Conservation (phyloP, 2,329 filamentous ascomycete species). For the Tolypocladium amazonense region DNA sequence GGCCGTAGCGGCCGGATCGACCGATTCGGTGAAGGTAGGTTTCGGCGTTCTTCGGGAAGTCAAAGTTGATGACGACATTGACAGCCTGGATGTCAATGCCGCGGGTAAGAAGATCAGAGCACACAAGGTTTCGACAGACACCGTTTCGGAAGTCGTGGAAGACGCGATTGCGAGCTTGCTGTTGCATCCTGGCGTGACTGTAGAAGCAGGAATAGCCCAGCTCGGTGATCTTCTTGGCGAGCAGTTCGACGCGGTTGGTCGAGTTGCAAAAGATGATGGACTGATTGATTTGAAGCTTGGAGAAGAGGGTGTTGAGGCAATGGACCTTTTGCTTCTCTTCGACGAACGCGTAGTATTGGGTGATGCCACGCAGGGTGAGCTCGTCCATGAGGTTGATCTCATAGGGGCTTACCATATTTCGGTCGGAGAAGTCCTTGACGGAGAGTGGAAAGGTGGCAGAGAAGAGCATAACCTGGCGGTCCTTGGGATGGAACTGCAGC, state of each 20-base stretch:
- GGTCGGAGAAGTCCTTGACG: slow-evolving; percentile 96
- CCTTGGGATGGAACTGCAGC: slow-evolving; percentile 88
- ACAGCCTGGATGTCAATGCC: slow-evolving; percentile 99
- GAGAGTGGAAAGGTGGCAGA: slow-evolving; percentile 95
- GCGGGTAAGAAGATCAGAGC: slow-evolving; percentile 92
- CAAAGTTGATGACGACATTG: slow-evolving; percentile 99
- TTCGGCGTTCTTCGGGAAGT: slow-evolving; percentile 98
- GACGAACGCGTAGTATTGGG: slow-evolving; percentile 98
- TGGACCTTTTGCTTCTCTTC: slow-evolving; percentile 99
- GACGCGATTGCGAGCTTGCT: slow-evolving; percentile 92
- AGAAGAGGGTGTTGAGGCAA: slow-evolving; percentile 97
- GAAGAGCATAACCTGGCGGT: slow-evolving; percentile 98
- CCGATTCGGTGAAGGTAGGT: slow-evolving; percentile 98
- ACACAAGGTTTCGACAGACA: slow-evolving; percentile 94
- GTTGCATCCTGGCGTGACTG: slow-evolving; percentile 96
- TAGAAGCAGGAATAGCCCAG: slow-evolving; percentile 99
- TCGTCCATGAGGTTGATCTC: slow-evolving; percentile 99
- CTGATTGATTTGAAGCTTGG: slow-evolving; percentile 98
- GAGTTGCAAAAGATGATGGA: slow-evolving; percentile 99
- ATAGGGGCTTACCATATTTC: slow-evolving; percentile 92
- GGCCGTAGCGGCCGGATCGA: slow-evolving; percentile 92
- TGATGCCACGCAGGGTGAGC: slow-evolving; percentile 93
- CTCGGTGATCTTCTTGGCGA: slow-evolving; percentile 99
- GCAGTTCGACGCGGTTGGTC: slow-evolving; percentile 91
- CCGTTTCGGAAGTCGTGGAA: slow-evolving; percentile 99